A percentile compares a stretch with the other conserved stretches of the same genome.
phyloP scores from a whole-genome alignment of 106 monocot species.

The Gastrodia elata region DNA sequence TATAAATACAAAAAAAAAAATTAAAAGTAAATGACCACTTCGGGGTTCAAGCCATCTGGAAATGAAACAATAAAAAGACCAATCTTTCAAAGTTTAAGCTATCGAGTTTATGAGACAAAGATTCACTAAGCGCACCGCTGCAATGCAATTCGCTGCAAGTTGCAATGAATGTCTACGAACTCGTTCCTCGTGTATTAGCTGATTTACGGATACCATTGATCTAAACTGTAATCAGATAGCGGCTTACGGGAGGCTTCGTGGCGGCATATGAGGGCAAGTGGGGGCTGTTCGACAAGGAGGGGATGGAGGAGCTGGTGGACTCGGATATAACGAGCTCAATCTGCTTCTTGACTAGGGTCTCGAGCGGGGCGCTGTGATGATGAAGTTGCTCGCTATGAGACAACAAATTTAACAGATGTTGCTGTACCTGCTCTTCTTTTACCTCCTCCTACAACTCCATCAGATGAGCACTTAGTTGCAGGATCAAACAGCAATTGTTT shows the following conservation, averaged over 20 bases:
- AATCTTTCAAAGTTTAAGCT: too few relatives aligned
- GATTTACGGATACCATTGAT: too few relatives aligned
- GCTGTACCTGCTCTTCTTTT: slow-evolving; percentile 95
- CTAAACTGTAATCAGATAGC: slow-evolving; percentile 80
- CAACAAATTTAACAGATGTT: slow-evolving; percentile 91
- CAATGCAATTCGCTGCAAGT: too few relatives aligned
- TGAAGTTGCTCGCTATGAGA: slow-evolving; percentile 92
- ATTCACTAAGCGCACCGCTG: too few relatives aligned
- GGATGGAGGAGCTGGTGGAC: slow-evolving; percentile 77
- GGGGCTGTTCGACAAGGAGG: slow-evolving; percentile 61
- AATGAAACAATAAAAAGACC: too few relatives aligned
- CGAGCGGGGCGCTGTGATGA: slow-evolving; percentile 91
- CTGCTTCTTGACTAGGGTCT: slow-evolving; percentile 76
- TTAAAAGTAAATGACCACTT: too few relatives aligned
- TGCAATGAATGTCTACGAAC: too few relatives aligned
- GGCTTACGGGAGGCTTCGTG: slow-evolving; percentile 86
- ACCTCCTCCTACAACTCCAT: slow-evolving; percentile 87
- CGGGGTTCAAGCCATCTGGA: too few relatives aligned
- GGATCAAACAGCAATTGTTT: too few relatives aligned
- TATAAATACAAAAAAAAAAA: too few relatives aligned
- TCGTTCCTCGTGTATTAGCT: too few relatives aligned
- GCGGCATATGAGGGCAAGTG: slow-evolving; percentile 83
- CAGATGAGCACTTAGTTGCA: slow-evolving; percentile 94
- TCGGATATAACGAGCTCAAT: slow-evolving; percentile 90
- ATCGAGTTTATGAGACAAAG: too few relatives aligned